Evolutionary conservation across 192 early-diverging fungal species (phyloP).

Genomic region (Entomortierella lignicola): DNA sequence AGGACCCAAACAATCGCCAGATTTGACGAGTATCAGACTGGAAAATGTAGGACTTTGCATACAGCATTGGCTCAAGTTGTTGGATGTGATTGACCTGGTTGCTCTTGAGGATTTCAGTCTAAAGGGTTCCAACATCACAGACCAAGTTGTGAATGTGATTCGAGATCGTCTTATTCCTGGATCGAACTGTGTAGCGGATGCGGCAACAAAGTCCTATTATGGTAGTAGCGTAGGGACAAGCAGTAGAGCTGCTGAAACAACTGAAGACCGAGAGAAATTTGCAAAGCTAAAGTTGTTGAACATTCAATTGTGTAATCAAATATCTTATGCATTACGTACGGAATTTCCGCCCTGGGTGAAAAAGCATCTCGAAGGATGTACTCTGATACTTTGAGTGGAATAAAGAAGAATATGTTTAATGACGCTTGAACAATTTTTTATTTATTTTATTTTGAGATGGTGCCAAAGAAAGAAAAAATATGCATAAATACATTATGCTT

Average conservation of each 20-base stretch:
- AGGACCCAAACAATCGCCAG: conserved; percentile 1
- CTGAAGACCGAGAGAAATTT: too few species aligned
- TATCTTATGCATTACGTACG: neutral
- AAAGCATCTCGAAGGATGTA: neutral
- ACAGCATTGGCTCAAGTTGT: neutral
- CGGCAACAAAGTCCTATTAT: too few species aligned
- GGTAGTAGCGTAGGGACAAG: too few species aligned
- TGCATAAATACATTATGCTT: neutral
- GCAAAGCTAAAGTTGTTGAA: neutral
- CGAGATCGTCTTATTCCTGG: neutral
- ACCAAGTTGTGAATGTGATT: neutral
- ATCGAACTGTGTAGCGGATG: neutral
- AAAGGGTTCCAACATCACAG: neutral
- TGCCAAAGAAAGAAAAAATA: neutral
- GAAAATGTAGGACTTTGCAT: neutral
- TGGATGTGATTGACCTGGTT: neutral
- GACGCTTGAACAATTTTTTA: too few species aligned
- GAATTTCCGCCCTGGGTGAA: neutral
- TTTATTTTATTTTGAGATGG: too few species aligned
- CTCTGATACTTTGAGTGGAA: neutral
- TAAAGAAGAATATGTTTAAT: too few species aligned
- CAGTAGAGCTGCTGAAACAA: too few species aligned
- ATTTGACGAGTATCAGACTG: neutral
- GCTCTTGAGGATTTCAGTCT: neutral
- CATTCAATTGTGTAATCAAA: neutral